Conservation (phyloP, 805 yeast genomes). For the Teunomyces atbi region DNA sequence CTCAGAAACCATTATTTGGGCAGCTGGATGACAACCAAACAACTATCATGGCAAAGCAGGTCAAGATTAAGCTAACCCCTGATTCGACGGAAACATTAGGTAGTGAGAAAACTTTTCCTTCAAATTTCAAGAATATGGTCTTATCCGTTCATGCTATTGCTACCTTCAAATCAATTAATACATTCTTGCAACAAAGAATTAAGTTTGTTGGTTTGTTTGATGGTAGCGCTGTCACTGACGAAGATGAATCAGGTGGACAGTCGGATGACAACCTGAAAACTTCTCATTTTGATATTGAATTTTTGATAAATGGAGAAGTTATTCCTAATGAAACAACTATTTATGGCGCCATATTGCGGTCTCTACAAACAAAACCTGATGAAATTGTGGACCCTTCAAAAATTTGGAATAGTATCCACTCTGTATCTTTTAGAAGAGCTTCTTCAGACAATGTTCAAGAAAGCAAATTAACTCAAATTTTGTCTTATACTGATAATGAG, state of each 20-base stretch:
- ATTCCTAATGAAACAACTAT: conserved; percentile 69
- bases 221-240: conserved; percentile 10
- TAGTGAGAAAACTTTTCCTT: conserved; percentile 15
- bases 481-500: conserved; percentile 15
- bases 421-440: conserved; percentile 44
- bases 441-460: conserved; percentile 9
- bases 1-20: background rate
- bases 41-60: conserved; percentile 67
- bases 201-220: conserved; percentile 12
- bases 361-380: conserved; percentile 38
- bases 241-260: conserved; percentile 14
- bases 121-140: conserved; percentile 30
- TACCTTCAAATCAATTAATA: conserved; percentile 51
- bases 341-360: conserved; percentile 68
- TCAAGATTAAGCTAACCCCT: conserved; percentile 51
- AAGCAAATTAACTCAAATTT: conserved; percentile 8
- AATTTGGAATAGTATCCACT: conserved; percentile 62
- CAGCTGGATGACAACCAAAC: conserved; percentile 37
- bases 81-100: conserved; percentile 12
- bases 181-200: conserved; percentile 44
- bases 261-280: conserved; percentile 14
- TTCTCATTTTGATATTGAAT: conserved; percentile 42
- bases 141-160: conserved; percentile 60
- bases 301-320: conserved; percentile 53
- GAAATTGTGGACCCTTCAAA: conserved; percentile 43